phyloP scores from a whole-genome alignment of 2,329 filamentous ascomycete genomes.

The Dryadomyces sulphureus region DNA sequence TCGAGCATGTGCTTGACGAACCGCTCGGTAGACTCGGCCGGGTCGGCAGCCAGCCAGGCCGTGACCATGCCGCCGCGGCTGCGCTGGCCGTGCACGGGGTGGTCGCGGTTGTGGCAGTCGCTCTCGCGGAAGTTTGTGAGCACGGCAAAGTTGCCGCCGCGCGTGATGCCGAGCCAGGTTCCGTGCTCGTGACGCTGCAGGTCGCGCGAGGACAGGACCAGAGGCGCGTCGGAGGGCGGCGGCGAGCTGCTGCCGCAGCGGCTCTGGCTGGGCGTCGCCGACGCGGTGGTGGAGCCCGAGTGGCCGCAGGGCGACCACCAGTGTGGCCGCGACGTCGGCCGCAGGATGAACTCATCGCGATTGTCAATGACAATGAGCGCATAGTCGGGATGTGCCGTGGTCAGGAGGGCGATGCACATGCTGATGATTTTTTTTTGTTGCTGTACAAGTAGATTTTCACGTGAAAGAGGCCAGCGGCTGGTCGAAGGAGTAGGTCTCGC shows the following conservation, averaged over 20 bases:
- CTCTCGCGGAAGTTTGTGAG: conserved; percentile 54
- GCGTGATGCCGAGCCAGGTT: conserved; percentile 51
- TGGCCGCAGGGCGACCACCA: conserved; percentile 35
- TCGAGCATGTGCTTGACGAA: conserved; percentile 39
- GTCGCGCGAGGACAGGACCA: conserved; percentile 45
- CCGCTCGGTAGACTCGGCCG: conserved; percentile 29
- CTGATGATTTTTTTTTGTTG: too few relatives aligned
- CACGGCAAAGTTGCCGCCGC: conserved; percentile 43
- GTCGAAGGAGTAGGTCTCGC: too few relatives aligned
- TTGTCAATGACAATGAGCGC: conserved; percentile 64
- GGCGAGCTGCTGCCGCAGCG: neutral
- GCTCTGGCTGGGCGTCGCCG: neutral
- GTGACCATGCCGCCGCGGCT: conserved; percentile 51
- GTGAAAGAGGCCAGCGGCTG: too few relatives aligned
- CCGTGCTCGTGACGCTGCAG: conserved; percentile 46
- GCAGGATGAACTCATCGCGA: conserved; percentile 57
- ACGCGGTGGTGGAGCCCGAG: conserved; percentile 11
- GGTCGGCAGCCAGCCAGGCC: conserved; percentile 39
- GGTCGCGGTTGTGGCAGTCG: conserved; percentile 29
- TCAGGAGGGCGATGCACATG: conserved; percentile 69
- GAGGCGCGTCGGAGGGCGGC: conserved; percentile 2
- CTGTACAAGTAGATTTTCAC: too few relatives aligned
- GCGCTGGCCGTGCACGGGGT: conserved; percentile 37
- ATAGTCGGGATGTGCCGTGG: conserved; percentile 62
- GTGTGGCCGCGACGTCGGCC: conserved; percentile 47